Conservation (phyloP, 345 rosid genomes). For the Noccaea bulbosa region DNA sequence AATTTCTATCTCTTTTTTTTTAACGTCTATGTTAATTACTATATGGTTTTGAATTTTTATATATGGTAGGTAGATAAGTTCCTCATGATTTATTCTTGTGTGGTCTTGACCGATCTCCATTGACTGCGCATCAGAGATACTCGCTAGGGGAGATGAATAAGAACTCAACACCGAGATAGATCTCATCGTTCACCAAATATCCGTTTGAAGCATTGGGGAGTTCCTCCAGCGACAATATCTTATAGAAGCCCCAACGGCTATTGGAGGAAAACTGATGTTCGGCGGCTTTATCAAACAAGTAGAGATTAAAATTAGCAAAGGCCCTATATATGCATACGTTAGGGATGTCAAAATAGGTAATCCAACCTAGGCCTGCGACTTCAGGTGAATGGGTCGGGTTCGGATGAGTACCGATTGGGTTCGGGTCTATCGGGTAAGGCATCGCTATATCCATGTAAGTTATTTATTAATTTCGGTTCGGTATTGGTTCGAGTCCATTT, state of each 20-base stretch:
- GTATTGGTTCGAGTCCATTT: no score
- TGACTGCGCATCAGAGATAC: slow-evolving; percentile 3
- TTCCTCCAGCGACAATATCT: background rate
- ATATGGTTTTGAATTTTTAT: no score
- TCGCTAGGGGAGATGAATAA: background rate
- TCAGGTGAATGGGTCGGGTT: no score
- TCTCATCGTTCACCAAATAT: slow-evolving; percentile 17
- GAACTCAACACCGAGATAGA: slow-evolving; percentile 30
- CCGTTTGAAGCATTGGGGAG: background rate
- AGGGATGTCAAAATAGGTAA: no score
- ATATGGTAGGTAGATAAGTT: background rate
- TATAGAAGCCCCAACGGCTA: background rate
- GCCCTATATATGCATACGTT: background rate
- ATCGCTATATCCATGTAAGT: no score
- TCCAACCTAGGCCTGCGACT: no score
- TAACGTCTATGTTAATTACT: no score
- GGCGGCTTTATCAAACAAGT: background rate
- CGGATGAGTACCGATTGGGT: no score
- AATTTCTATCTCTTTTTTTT: no score
- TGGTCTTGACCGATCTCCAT: slow-evolving; percentile 7
- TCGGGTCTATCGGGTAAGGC: no score
- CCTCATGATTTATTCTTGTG: background rate
- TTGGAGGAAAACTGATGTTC: background rate
- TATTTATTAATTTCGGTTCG: no score
- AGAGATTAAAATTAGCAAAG: slow-evolving; percentile 2